Conservation (phyloP, 2,329 filamentous ascomycete genomes). For the Scopulariopsis brevicaulis region DNA sequence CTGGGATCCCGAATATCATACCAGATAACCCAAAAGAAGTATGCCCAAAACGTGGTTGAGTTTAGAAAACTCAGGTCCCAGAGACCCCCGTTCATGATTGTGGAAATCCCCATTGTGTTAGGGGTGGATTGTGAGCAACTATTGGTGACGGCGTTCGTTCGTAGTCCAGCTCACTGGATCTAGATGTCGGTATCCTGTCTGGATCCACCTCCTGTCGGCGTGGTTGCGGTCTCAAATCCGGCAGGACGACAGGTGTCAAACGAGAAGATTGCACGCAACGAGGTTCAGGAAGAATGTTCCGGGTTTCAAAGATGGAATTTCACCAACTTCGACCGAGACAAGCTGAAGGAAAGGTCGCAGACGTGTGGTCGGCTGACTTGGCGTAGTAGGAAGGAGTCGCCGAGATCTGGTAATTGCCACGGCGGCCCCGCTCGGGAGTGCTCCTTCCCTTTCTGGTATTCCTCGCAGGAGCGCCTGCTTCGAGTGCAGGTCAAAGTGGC, state of each 20-base stretch:
- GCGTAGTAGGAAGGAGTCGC: not conserved
- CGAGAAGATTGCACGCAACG: no score
- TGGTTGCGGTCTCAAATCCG: no score
- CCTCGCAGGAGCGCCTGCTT: not conserved
- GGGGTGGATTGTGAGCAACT: not conserved
- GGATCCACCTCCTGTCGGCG: no score
- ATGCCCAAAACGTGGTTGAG: constrained; percentile 35
- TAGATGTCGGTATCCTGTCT: no score
- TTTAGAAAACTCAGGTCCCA: constrained; percentile 6
- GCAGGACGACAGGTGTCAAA: no score
- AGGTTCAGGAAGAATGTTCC: no score
- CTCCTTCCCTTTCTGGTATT: not conserved
- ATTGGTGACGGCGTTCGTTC: not conserved
- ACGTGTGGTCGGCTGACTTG: not conserved
- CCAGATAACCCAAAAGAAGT: constrained; percentile 31
- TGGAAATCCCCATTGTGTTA: not conserved
- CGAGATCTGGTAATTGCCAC: not conserved
- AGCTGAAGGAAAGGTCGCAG: no score
- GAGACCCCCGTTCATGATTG: not conserved
- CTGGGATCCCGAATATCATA: constrained; percentile 13
- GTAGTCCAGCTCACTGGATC: no score
- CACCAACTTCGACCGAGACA: no score
- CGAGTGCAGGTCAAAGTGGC: not conserved
- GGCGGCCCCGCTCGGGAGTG: not conserved
- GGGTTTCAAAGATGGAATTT: no score